Conservation (phyloP, 163 green algal species). For the Trebouxiophyceae sp. region DNA sequence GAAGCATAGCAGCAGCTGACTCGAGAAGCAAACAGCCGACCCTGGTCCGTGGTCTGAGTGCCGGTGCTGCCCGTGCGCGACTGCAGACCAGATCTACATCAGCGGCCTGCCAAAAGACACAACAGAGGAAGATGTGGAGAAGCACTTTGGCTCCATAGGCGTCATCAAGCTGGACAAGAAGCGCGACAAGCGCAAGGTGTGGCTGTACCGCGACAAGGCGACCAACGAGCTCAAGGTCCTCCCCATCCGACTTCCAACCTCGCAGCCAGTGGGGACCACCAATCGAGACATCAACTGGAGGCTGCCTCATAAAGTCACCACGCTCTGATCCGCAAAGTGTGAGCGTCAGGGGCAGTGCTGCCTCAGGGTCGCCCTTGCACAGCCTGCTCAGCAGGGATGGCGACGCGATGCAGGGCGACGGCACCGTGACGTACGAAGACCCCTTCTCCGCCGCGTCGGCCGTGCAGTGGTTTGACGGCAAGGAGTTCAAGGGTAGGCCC, state of each 20-base stretch:
- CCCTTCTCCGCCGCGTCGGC: conserved; percentile 73
- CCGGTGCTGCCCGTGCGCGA: neutral
- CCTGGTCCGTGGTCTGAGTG: neutral
- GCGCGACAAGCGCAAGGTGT: conserved; percentile 57
- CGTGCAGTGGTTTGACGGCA: conserved; percentile 83
- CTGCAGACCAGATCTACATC: conserved; percentile 42
- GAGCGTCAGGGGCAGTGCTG: too few species aligned
- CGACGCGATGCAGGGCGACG: conserved; percentile 51
- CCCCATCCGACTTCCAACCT: too few species aligned
- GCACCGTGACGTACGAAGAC: conserved; percentile 76
- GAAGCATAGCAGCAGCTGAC: too few species aligned
- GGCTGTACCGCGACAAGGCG: conserved; percentile 81
- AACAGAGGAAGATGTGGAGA: conserved; percentile 62
- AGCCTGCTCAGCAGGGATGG: too few species aligned
- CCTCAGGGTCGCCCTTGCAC: too few species aligned
- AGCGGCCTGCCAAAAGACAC: conserved; percentile 51
- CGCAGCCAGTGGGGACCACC: too few species aligned
- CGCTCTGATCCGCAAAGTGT: too few species aligned
- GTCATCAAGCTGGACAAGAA: conserved; percentile 63
- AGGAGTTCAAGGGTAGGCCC: conserved; percentile 63
- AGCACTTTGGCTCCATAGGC: conserved; percentile 81
- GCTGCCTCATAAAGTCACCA: too few species aligned
- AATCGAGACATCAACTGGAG: too few species aligned
- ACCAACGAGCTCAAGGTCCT: conserved; percentile 70
- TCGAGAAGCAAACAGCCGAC: neutral